These are phyloP conservation scores for Prosopis cineraria DNA, from an alignment of 306 rosid genomes.

Conservation along the genomic window DNA sequence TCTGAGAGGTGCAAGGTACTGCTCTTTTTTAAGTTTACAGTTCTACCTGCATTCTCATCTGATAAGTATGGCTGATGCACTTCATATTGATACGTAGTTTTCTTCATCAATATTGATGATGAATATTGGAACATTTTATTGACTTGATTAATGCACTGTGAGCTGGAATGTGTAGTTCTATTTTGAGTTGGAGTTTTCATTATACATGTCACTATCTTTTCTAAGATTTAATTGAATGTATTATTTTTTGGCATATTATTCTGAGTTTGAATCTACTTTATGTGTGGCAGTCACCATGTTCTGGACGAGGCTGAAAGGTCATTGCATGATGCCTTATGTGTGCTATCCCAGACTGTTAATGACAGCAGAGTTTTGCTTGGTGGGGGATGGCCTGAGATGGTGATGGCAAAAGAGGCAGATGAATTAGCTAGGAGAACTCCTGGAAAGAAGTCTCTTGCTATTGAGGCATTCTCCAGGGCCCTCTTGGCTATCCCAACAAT, in stretches of 20 bases:
- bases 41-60: constrained; percentile 17
- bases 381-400: constrained; percentile 99
- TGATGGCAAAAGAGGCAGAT: constrained; percentile 90
- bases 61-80: neutral
- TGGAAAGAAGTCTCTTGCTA: constrained; percentile 94
- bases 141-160: neutral
- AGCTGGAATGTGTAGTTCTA: neutral
- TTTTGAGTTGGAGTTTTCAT: neutral
- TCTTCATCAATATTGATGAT: neutral
- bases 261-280: constrained; percentile 23
- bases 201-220: neutral
- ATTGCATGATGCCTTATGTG: constrained; percentile 96
- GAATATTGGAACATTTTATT: neutral
- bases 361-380: constrained; percentile 96
- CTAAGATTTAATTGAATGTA: constrained; percentile 2
- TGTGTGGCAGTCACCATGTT: constrained; percentile 80
- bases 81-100: constrained; percentile 3
- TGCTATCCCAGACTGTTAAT: constrained; percentile 89
- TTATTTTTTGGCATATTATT: neutral
- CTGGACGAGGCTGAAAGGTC: constrained; percentile 99
- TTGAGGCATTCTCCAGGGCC: constrained; percentile 93
- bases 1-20: constrained; percentile 92
- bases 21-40: neutral
- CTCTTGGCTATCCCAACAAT: constrained; percentile 85
- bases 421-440: constrained; percentile 90